A percentile compares a stretch with the other conserved stretches of the same genome.
phyloP scores from a whole-genome alignment of 192 early-diverging fungal genomes.

The Kappamyces sp. region DNA sequence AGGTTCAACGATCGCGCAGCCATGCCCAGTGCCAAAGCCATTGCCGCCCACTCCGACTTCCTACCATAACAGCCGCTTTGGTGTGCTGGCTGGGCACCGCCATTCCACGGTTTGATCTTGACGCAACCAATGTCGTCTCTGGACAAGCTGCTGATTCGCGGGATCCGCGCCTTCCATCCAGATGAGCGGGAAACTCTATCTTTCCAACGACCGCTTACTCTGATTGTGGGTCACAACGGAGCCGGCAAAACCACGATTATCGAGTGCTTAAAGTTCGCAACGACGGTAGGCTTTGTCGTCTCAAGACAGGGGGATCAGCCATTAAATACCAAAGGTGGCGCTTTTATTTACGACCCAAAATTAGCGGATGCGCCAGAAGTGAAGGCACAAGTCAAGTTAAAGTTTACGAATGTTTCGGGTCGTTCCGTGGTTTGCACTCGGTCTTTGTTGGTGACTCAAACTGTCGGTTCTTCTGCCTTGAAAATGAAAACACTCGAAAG shows the following conservation, averaged over 20 bases:
- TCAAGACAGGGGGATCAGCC: slow-evolving; percentile 51
- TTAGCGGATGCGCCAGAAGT: slow-evolving; percentile 64
- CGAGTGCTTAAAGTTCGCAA: slow-evolving; percentile 92
- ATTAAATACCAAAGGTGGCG: slow-evolving; percentile 77
- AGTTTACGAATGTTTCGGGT: slow-evolving; percentile 73
- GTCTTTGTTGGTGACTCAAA: slow-evolving; percentile 60
- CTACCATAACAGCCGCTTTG: no score
- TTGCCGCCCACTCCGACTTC: no score
- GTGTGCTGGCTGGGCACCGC: no score
- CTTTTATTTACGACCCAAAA: slow-evolving; percentile 94
- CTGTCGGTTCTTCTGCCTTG: slow-evolving; percentile 49
- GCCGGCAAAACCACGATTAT: slow-evolving; percentile 98
- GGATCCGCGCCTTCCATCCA: neutral
- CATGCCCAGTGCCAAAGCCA: no score
- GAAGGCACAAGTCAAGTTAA: slow-evolving; percentile 85
- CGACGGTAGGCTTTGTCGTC: slow-evolving; percentile 55
- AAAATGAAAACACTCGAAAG: slow-evolving; percentile 79
- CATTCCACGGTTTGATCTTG: no score
- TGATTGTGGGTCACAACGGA: slow-evolving; percentile 81
- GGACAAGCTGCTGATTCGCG: slow-evolving; percentile 8
- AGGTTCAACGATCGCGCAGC: no score
- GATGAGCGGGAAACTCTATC: neutral
- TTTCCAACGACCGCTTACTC: neutral
- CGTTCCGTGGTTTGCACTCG: slow-evolving; percentile 69
- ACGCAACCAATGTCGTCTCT: neutral